Conservation (phyloP, 164 flowering plant species). For the Saururus chinensis region DNA sequence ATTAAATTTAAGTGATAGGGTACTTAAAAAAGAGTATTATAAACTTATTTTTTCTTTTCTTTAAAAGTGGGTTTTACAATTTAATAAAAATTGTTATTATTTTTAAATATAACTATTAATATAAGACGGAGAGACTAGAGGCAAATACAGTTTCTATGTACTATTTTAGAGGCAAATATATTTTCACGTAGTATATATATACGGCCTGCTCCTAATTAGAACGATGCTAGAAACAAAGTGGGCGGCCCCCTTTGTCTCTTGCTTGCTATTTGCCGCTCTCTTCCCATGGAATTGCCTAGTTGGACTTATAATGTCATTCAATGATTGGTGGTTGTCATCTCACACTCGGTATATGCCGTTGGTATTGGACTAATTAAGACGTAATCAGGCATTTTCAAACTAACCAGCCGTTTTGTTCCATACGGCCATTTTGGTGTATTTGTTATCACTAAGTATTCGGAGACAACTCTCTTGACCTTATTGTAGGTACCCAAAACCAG, state of each 20-base stretch:
- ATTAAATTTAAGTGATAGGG: no score
- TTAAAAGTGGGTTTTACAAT: no score
- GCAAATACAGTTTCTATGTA: no score
- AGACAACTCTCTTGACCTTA: neutral
- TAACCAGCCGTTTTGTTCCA: neutral
- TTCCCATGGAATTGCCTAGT: neutral
- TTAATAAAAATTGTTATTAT: no score
- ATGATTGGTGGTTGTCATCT: conserved; percentile 18
- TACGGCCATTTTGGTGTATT: neutral
- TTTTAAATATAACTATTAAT: no score
- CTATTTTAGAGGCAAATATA: no score
- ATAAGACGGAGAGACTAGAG: no score
- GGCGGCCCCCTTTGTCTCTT: neutral
- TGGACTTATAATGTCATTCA: neutral
- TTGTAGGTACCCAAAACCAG: neutral
- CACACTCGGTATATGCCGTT: conserved; percentile 7
- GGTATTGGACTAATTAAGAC: neutral
- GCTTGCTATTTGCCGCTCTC: neutral
- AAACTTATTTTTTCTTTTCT: no score
- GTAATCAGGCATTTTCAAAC: neutral
- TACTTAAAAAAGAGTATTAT: no score
- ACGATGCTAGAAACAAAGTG: neutral
- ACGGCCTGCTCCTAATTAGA: no score
- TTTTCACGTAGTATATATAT: no score
- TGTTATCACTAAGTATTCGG: neutral